Evolutionary conservation across 352 stramenopile species (phyloP).

Genomic region (Phytophthora crassamura): DNA sequence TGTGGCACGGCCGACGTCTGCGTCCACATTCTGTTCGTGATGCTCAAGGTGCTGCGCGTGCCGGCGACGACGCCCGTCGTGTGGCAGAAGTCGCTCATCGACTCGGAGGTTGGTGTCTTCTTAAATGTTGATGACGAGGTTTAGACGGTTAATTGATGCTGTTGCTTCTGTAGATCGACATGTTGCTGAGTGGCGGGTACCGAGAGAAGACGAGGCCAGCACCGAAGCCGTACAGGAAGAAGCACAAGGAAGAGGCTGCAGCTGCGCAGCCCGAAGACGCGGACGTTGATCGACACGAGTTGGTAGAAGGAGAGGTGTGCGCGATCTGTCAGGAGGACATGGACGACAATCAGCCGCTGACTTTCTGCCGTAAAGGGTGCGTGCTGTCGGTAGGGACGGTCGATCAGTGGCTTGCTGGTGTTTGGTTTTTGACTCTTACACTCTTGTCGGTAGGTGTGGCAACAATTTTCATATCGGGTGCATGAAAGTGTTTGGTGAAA

Average conservation of each 20-base stretch:
- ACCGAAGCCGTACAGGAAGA: slow-evolving; percentile 56
- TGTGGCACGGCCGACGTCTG: slow-evolving; percentile 82
- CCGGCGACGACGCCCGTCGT: slow-evolving; percentile 70
- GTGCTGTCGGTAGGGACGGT: slow-evolving; percentile 48
- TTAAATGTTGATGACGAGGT: background rate
- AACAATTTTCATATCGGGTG: slow-evolving; percentile 43
- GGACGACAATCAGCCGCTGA: slow-evolving; percentile 61
- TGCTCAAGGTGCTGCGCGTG: slow-evolving; percentile 86
- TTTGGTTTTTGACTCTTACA: background rate
- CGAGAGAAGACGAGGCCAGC: slow-evolving; percentile 41
- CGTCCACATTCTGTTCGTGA: slow-evolving; percentile 87
- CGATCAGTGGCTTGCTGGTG: background rate
- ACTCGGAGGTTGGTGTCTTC: slow-evolving; percentile 65
- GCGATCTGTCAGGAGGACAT: slow-evolving; percentile 89
- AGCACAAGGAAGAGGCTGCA: slow-evolving; percentile 27
- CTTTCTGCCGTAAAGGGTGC: slow-evolving; percentile 79
- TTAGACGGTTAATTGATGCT: background rate
- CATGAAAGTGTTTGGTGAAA: slow-evolving; percentile 89
- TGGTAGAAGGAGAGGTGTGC: slow-evolving; percentile 82
- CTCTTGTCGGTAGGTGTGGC: slow-evolving; percentile 33
- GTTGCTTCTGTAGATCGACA: slow-evolving; percentile 55
- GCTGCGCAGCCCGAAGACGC: slow-evolving; percentile 31
- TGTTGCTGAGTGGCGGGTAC: slow-evolving; percentile 68
- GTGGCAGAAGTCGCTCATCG: slow-evolving; percentile 87
- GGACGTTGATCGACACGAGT: slow-evolving; percentile 50